A percentile compares a stretch with the other conserved stretches of the same genome.
Conservation (phyloP, 2,329 filamentous ascomycete genomes). For the Cadophora luteo-olivacea region DNA sequence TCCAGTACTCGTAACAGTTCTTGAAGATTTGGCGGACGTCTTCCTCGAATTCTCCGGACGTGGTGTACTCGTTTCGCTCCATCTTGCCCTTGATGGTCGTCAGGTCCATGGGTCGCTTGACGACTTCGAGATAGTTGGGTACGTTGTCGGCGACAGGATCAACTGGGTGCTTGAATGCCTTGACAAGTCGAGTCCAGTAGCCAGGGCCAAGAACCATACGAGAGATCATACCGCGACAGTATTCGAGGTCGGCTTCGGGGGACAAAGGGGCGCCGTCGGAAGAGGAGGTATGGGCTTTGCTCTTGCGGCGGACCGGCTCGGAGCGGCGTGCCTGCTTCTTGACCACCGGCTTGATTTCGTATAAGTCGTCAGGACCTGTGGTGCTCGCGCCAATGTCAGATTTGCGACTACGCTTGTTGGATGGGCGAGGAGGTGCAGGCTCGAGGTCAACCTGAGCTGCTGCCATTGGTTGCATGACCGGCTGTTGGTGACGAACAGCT, state of each 20-base stretch:
- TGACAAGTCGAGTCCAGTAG: conserved; percentile 71
- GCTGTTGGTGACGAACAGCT: conserved; percentile 11
- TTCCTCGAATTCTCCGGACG: conserved; percentile 58
- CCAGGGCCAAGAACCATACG: conserved; percentile 69
- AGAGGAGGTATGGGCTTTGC: conserved; percentile 20
- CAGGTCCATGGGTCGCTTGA: conserved; percentile 68
- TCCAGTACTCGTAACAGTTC: conserved; percentile 71
- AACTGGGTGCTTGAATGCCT: conserved; percentile 66
- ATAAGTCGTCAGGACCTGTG: conserved; percentile 28
- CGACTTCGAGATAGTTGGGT: conserved; percentile 66
- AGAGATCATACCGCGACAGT: conserved; percentile 62
- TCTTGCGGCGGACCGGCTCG: conserved; percentile 32
- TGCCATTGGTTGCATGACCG: conserved; percentile 8
- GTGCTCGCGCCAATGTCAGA: conserved; percentile 25
- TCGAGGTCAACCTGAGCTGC: conserved; percentile 34
- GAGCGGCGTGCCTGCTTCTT: conserved; percentile 38
- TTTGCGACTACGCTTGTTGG: conserved; percentile 37
- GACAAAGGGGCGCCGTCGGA: conserved; percentile 22
- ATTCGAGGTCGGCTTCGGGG: conserved; percentile 57
- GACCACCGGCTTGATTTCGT: conserved; percentile 35
- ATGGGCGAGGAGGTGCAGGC: conserved; percentile 44
- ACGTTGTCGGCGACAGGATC: conserved; percentile 62
- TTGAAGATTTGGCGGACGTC: conserved; percentile 68
- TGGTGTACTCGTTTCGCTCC: conserved; percentile 58
- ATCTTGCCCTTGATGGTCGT: conserved; percentile 66